Percentiles rank a stretch among this genome's conserved stretches.
These are phyloP conservation scores for Plasmodium gaboni DNA, from an alignment of 169 alveolate genomes.

Conservation along the genomic window DNA sequence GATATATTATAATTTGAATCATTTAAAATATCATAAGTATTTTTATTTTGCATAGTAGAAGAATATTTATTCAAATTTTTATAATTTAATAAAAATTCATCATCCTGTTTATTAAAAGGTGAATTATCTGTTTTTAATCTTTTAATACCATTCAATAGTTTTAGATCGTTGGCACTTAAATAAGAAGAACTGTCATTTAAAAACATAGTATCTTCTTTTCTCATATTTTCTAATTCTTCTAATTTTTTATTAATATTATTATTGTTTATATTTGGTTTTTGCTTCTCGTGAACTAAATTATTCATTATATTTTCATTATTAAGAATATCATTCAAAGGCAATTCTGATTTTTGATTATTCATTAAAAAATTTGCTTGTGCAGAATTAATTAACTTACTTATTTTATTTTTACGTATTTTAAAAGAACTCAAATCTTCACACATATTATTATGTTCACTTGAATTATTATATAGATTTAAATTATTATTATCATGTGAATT, in stretches of 20 bases:
- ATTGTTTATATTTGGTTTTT: not conserved
- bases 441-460: constrained; percentile 18
- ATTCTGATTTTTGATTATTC: constrained; percentile 10
- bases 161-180: constrained; percentile 33
- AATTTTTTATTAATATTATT: constrained; percentile 2
- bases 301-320: constrained; percentile 1
- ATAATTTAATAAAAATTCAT: not conserved
- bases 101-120: constrained; percentile 9
- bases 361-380: not conserved
- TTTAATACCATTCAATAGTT: constrained; percentile 12
- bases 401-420: constrained; percentile 14
- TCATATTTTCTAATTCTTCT: constrained; percentile 11
- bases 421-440: constrained; percentile 17
- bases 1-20: not conserved
- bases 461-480: not conserved
- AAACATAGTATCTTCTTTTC: not conserved
- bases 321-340: not conserved
- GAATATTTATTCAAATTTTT: not conserved
- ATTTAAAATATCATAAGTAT: not conserved
- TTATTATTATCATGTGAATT: constrained; percentile 15
- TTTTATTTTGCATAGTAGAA: not conserved
- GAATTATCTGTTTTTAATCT: constrained; percentile 7
- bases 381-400: constrained; percentile 17
- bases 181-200: constrained; percentile 23
- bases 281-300: not conserved